Conservation (phyloP, 2,329 filamentous ascomycete species). For the Pseudogymnoascus sp. region DNA sequence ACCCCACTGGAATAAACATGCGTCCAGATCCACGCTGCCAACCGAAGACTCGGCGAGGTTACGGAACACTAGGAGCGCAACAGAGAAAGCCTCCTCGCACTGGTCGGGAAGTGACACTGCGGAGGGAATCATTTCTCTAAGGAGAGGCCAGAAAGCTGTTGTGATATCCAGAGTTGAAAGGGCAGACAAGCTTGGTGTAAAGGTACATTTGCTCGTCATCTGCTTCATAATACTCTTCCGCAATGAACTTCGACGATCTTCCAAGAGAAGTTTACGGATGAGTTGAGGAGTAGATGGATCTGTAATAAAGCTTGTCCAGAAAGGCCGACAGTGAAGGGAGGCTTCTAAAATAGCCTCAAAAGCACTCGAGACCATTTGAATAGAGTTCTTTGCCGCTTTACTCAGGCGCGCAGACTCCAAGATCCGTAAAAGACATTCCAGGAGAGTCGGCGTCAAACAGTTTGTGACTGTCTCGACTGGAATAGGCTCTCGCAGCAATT, state of each 20-base stretch:
- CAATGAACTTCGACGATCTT: conserved; percentile 32
- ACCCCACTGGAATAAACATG: conserved; percentile 27
- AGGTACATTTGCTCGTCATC: conserved; percentile 27
- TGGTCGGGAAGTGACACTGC: conserved; percentile 20
- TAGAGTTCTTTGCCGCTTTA: conserved; percentile 21
- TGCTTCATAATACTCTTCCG: conserved; percentile 27
- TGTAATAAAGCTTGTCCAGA: conserved; percentile 39
- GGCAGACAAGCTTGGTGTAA: conserved; percentile 23
- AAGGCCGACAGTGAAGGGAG: conserved; percentile 37
- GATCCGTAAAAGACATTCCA: conserved; percentile 28
- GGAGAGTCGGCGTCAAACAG: conserved; percentile 29
- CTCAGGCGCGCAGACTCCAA: conserved; percentile 21
- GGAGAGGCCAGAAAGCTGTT: conserved; percentile 41
- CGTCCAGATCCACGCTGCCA: conserved; percentile 20
- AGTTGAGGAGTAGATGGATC: conserved; percentile 32
- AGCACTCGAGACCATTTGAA: conserved; percentile 34
- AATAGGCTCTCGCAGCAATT: conserved; percentile 32
- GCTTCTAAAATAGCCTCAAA: conserved; percentile 43
- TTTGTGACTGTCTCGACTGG: conserved; percentile 28
- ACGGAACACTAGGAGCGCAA: conserved; percentile 36
- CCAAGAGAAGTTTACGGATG: conserved; percentile 36
- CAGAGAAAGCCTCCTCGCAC: conserved; percentile 31
- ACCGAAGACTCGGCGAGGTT: conserved; percentile 31
- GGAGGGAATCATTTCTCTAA: conserved; percentile 23
- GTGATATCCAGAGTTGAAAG: conserved; percentile 35